Percentiles rank a stretch among this genome's conserved stretches.
Conservation (phyloP, 1,139 yeast species). For the Zygosaccharomyces sapae region DNA sequence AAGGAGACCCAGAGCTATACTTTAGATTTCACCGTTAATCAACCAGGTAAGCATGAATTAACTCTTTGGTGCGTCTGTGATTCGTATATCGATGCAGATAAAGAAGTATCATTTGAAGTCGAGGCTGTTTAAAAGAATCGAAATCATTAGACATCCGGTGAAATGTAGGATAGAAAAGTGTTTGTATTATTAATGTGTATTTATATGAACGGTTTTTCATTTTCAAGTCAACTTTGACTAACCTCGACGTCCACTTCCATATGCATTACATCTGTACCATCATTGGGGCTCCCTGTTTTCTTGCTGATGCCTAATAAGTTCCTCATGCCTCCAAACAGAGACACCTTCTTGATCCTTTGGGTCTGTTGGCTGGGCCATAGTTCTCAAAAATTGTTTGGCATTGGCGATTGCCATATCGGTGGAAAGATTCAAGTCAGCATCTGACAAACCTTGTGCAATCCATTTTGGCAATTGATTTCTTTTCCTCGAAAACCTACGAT, state of each 20-base stretch:
- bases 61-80: conserved; percentile 88
- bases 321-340: conserved; percentile 84
- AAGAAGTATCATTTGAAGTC: conserved; percentile 59
- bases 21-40: conserved; percentile 57
- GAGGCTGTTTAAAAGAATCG: conserved; percentile 37
- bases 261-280: conserved; percentile 8
- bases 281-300: conserved; percentile 40
- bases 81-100: conserved; percentile 85
- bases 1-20: conserved; percentile 51
- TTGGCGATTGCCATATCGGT: conserved; percentile 97
- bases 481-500: conserved; percentile 83
- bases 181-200: no score
- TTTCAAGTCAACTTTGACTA: not conserved
- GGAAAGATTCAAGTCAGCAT: conserved; percentile 85
- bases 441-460: conserved; percentile 90
- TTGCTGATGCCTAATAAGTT: conserved; percentile 58
- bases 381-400: conserved; percentile 85
- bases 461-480: conserved; percentile 89
- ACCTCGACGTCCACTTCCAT: conserved; percentile 16
- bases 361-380: conserved; percentile 91
- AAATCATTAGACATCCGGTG: no score
- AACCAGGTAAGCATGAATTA: conserved; percentile 55
- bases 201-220: no score
- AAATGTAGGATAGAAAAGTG: no score
- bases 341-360: conserved; percentile 92